phyloP scores from a whole-genome alignment of 73 alveolate genomes.

The Paramecium pentaurelia region DNA sequence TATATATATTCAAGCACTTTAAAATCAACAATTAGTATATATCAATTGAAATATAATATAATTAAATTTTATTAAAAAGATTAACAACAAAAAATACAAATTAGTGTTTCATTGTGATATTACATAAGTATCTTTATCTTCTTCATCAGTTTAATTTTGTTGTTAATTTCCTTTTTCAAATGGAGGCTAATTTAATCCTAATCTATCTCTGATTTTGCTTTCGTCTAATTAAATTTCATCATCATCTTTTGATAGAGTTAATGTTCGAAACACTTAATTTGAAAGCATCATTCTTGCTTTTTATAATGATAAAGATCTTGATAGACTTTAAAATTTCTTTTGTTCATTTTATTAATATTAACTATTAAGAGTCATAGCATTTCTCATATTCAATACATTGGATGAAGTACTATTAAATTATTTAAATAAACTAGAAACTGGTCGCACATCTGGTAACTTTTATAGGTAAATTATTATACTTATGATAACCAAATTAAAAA shows the following conservation, averaged over 20 bases:
- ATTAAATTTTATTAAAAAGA: neutral
- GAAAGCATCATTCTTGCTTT: neutral
- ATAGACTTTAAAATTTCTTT: neutral
- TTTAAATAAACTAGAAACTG: neutral
- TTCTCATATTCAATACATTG: neutral
- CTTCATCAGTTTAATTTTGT: neutral
- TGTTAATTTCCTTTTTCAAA: neutral
- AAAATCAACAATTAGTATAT: too few relatives aligned
- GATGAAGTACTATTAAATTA: neutral
- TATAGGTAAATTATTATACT: neutral
- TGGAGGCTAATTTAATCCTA: neutral
- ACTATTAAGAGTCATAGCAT: neutral
- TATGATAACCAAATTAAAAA: conserved; percentile 48
- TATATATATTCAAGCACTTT: too few relatives aligned
- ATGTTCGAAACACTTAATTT: neutral
- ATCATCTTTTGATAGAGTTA: neutral
- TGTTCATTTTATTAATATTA: neutral
- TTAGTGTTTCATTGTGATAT: neutral
- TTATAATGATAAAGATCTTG: neutral
- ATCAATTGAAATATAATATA: too few relatives aligned
- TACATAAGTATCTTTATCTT: neutral
- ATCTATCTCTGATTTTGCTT: neutral
- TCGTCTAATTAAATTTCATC: neutral
- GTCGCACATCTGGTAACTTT: conserved; percentile 19
- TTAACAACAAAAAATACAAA: neutral